Evolutionary conservation across 2,329 filamentous ascomycete genomes (phyloP).

Genomic region (Colletotrichum neosansevieriae): DNA sequence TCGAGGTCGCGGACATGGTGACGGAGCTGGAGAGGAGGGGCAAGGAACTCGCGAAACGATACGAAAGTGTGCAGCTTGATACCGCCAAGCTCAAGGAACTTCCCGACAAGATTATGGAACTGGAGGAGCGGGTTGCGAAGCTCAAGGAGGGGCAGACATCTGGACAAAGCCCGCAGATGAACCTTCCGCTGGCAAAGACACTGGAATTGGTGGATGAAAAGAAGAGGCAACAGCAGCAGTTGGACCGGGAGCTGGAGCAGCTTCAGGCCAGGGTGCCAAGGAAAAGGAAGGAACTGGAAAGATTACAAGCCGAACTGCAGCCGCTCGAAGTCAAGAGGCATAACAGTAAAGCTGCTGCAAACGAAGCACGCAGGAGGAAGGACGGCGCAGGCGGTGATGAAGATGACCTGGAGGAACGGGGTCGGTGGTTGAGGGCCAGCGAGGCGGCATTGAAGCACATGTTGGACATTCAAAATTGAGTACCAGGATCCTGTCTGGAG

Average conservation of each 20-base stretch:
- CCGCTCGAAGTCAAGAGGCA: conserved; percentile 76
- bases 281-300: conserved; percentile 75
- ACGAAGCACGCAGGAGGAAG: conserved; percentile 76
- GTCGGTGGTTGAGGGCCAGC: conserved; percentile 80
- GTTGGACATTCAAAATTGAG: conserved; percentile 65
- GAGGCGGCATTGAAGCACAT: conserved; percentile 73
- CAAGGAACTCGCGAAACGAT: conserved; percentile 66
- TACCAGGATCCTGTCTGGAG: neutral
- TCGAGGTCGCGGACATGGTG: conserved; percentile 80
- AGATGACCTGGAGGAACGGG: conserved; percentile 81
- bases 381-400: conserved; percentile 75
- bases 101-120: conserved; percentile 60
- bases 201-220: conserved; percentile 63
- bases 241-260: conserved; percentile 73
- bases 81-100: conserved; percentile 63
- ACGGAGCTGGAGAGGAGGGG: conserved; percentile 76
- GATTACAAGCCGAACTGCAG: conserved; percentile 74
- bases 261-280: conserved; percentile 72
- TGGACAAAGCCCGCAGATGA: conserved; percentile 58
- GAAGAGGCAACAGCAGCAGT: conserved; percentile 64
- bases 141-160: conserved; percentile 57
- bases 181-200: conserved; percentile 70
- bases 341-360: conserved; percentile 74
- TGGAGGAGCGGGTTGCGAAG: conserved; percentile 62
- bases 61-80: conserved; percentile 64